Evolutionary conservation across 2,329 filamentous ascomycete species (phyloP).

Genomic region (Hypoxylon sp.): DNA sequence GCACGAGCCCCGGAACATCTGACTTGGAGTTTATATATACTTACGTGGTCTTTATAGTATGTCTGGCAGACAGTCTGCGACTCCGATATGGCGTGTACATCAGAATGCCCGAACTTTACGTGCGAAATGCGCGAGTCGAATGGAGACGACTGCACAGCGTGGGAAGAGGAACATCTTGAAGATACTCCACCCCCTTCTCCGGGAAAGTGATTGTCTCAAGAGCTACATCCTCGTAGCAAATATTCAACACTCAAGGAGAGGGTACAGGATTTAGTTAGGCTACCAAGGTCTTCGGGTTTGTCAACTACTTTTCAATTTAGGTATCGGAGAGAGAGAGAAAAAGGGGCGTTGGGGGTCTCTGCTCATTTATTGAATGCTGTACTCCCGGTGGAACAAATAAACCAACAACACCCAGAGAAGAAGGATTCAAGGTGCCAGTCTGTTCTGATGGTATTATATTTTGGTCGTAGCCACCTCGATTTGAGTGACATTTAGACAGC

Average conservation of each 20-base stretch:
- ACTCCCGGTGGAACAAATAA: not conserved
- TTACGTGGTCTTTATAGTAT: constrained; percentile 32
- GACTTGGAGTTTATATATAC: not conserved
- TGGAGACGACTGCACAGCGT: constrained; percentile 10
- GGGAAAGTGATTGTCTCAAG: not conserved
- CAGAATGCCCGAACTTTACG: constrained; percentile 43
- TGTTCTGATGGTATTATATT: no score
- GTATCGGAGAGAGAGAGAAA: not conserved
- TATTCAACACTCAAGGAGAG: not conserved
- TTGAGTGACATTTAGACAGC: no score
- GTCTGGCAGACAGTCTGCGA: constrained; percentile 44
- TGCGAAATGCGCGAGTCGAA: constrained; percentile 25
- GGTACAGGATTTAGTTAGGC: not conserved
- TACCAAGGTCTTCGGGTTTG: not conserved
- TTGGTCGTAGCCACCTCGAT: no score
- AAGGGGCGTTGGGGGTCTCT: no score
- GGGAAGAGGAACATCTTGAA: constrained; percentile 3
- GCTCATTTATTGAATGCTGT: not conserved
- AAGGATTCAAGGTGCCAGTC: no score
- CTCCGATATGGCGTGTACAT: constrained; percentile 41
- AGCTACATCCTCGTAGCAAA: not conserved
- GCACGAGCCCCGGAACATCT: not conserved
- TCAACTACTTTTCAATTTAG: not conserved
- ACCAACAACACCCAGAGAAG: no score
- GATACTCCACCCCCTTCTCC: not conserved